Conservation (phyloP, 371 early-diverging fungal species). For the Actinomucor elegans region DNA sequence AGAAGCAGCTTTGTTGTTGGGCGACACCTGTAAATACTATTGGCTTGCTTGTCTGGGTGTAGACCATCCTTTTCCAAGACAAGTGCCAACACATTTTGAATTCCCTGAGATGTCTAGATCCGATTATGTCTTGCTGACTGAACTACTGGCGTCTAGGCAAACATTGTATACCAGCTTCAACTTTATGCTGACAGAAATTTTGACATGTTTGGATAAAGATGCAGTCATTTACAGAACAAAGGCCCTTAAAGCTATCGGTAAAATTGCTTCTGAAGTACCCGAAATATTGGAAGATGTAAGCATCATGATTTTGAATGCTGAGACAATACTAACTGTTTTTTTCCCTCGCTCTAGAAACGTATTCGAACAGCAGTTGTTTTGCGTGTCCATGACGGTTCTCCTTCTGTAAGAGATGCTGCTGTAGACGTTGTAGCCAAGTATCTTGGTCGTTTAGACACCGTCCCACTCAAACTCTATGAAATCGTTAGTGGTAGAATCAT, state of each 20-base stretch:
- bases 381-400: conserved; percentile 79
- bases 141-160: conserved; percentile 53
- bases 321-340: no score
- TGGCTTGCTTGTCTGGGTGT: conserved; percentile 19
- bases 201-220: conserved; percentile 63
- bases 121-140: conserved; percentile 36
- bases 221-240: conserved; percentile 72
- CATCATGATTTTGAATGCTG: not conserved
- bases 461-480: conserved; percentile 72
- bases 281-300: conserved; percentile 58
- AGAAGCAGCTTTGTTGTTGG: conserved; percentile 7
- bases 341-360: conserved; percentile 35
- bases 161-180: conserved; percentile 71
- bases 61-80: conserved; percentile 3
- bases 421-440: conserved; percentile 86
- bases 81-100: not conserved
- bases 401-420: conserved; percentile 90
- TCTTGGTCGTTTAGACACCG: conserved; percentile 57
- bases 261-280: conserved; percentile 66
- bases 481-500: conserved; percentile 71
- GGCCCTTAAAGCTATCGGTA: conserved; percentile 75
- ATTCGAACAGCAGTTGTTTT: conserved; percentile 71
- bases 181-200: conserved; percentile 63
- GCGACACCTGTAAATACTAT: conserved; percentile 22
- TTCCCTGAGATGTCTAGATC: conserved; percentile 33